Conservation (phyloP, 192 early-diverging fungal genomes). For the Dissophora globulifera region DNA sequence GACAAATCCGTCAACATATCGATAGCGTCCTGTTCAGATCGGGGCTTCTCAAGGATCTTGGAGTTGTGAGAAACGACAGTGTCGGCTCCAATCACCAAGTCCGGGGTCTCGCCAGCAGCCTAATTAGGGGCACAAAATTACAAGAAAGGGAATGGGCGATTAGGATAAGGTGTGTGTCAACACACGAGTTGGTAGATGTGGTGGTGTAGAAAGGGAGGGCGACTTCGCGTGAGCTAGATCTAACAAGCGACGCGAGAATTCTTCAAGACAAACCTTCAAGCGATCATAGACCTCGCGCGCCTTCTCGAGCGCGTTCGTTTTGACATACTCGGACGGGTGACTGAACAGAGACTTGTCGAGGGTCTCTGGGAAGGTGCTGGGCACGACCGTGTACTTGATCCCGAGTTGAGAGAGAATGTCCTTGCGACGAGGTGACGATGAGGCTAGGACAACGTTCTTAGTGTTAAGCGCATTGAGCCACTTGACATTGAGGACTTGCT, state of each 20-base stretch:
- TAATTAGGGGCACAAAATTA: not conserved
- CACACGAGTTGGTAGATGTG: too few species aligned
- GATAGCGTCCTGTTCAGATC: constrained; percentile 63
- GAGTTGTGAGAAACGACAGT: constrained; percentile 76
- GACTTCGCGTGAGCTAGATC: too few species aligned
- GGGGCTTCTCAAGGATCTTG: constrained; percentile 88
- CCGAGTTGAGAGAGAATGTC: constrained; percentile 74
- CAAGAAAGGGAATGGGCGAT: too few species aligned
- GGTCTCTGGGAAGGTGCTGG: constrained; percentile 82
- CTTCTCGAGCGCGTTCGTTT: constrained; percentile 76
- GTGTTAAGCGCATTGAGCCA: constrained; percentile 51
- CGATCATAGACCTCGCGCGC: constrained; percentile 73
- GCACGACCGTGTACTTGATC: constrained; percentile 69
- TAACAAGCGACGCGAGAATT: too few species aligned
- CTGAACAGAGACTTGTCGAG: constrained; percentile 74
- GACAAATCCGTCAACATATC: constrained; percentile 70
- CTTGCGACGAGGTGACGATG: constrained; percentile 82
- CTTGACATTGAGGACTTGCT: constrained; percentile 36
- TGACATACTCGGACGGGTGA: constrained; percentile 72
- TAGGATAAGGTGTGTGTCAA: too few species aligned
- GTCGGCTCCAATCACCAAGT: constrained; percentile 85
- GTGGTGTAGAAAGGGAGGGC: too few species aligned
- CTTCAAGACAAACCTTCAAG: constrained; percentile 49
- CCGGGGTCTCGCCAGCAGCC: constrained; percentile 48
- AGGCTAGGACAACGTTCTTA: constrained; percentile 77